Conservation (phyloP, 768 basidiomycete genomes). For the Hygrophorus russula region DNA sequence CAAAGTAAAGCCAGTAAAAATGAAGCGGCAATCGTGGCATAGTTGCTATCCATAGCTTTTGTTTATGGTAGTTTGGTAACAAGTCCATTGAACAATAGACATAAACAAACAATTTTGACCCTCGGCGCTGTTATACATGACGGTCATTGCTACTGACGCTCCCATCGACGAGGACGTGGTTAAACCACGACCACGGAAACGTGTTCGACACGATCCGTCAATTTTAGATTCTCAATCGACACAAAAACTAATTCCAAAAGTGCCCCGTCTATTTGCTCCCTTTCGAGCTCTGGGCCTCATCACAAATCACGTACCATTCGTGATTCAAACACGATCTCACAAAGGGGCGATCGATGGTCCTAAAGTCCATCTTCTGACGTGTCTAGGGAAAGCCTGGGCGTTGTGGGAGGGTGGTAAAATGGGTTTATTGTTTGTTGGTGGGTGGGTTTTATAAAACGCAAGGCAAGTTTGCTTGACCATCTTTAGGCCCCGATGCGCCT, state of each 20-base stretch:
- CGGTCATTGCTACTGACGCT: too few relatives aligned
- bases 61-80: too few relatives aligned
- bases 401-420: slow-evolving; percentile 95
- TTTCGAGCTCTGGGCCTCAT: slow-evolving; percentile 94
- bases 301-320: slow-evolving; percentile 84
- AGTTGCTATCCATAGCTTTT: too few relatives aligned
- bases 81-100: too few relatives aligned
- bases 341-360: slow-evolving; percentile 83
- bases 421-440: slow-evolving; percentile 87
- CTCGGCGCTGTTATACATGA: too few relatives aligned
- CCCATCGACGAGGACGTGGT: slow-evolving; percentile 9
- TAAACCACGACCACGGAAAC: slow-evolving; percentile 39
- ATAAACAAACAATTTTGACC: too few relatives aligned
- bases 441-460: slow-evolving; percentile 23
- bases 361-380: slow-evolving; percentile 74
- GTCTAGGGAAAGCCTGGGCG: slow-evolving; percentile 84
- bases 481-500: slow-evolving; percentile 69
- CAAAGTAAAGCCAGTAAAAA: slow-evolving; percentile 31
- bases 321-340: slow-evolving; percentile 72
- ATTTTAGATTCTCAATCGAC: neutral
- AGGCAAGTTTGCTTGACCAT: neutral
- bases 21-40: slow-evolving; percentile 23
- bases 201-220: slow-evolving; percentile 26
- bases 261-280: slow-evolving; percentile 69
- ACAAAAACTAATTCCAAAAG: slow-evolving; percentile 15